Evolutionary conservation across 2,329 filamentous ascomycete genomes (phyloP).

Genomic region (Kalaharituber pfeilii): DNA sequence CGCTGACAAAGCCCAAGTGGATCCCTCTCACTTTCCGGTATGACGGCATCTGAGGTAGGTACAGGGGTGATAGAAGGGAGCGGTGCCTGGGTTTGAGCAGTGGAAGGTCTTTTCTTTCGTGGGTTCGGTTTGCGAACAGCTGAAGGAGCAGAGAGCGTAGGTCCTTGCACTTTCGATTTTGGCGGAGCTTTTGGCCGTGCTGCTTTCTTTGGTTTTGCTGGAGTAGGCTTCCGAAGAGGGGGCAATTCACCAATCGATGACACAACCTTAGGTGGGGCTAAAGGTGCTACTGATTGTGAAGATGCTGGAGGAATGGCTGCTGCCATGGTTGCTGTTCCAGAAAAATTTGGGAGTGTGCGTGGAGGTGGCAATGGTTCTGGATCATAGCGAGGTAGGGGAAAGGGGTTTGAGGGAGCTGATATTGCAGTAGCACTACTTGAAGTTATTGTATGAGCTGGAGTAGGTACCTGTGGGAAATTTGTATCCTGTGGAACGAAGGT

Average conservation of each 20-base stretch:
- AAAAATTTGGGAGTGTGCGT: conserved; percentile 7
- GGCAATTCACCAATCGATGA: conserved; percentile 6
- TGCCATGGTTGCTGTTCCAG: no score
- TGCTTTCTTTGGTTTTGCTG: conserved; percentile 6
- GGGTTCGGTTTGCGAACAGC: not conserved
- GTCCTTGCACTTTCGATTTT: not conserved
- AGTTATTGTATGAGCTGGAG: not conserved
- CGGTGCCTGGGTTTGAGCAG: no score
- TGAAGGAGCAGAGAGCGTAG: not conserved
- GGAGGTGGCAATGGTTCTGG: conserved; percentile 23
- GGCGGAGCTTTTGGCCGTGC: not conserved
- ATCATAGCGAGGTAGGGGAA: conserved; percentile 14
- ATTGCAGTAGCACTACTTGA: no score
- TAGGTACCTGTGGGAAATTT: not conserved
- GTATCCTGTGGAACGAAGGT: not conserved
- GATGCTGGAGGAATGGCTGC: conserved; percentile 5
- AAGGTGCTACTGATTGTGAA: not conserved
- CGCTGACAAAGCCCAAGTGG: no score
- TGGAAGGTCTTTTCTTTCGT: no score
- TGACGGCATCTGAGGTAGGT: no score
- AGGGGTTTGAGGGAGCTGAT: conserved; percentile 2
- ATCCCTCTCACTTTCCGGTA: no score
- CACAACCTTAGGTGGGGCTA: not conserved
- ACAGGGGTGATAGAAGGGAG: no score
- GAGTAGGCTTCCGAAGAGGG: conserved; percentile 21